Base-by-base conservation (phyloP, 169 alveolate genomes). In the Condylostoma magnum region DNA sequence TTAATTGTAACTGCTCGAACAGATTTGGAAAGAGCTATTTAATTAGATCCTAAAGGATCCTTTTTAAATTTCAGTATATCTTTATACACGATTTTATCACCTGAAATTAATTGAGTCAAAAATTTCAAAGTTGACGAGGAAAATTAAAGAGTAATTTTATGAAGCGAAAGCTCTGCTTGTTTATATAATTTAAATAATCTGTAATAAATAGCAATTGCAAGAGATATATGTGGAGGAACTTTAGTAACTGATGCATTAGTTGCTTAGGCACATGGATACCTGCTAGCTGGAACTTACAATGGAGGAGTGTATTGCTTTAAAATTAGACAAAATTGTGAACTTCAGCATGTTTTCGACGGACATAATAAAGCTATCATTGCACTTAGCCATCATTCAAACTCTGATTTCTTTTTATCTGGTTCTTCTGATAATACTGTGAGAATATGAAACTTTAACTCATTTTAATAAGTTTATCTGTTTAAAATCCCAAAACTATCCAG, bases 101-200 rank as follows among this genome's bases (percentile, higher is more conserved):
- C n/a, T n/a, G n/a, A 34, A 18, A 57, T 57, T 20, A 57, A 57
- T 15, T 81, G 88, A 84, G 57, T 81, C 8, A 81, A 81, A 57
- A 84, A 84, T n/a, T 34, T 81, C 36, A 69, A 76, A 70, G 82
- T 81, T 4, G 54, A 44, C 63, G 77, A 69, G 33, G 37, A 38
- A 58, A 34, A 1, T 3, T 47, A 57, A 0, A 4, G 25, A 6
- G 10, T 57, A 34, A 34, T 37, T 20, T 31, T 34, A 5, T 57
- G 69, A 4, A 57, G 69, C 5, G 69, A 57, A 57, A 20, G 69
- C 33, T 20, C 46, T 28, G 48, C 37, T 28, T 27, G 25, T 31
- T 18, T 57, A 4, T 22, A 34, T 25, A 57, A 33, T 30, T 36
- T 57, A 33, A 30, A 30, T 6, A n/a, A 30, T n/a, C 37, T 20